Percentiles rank a stretch among this genome's conserved stretches.
Conservation (phyloP, 345 rosid species). For the Citrus sp. region DNA sequence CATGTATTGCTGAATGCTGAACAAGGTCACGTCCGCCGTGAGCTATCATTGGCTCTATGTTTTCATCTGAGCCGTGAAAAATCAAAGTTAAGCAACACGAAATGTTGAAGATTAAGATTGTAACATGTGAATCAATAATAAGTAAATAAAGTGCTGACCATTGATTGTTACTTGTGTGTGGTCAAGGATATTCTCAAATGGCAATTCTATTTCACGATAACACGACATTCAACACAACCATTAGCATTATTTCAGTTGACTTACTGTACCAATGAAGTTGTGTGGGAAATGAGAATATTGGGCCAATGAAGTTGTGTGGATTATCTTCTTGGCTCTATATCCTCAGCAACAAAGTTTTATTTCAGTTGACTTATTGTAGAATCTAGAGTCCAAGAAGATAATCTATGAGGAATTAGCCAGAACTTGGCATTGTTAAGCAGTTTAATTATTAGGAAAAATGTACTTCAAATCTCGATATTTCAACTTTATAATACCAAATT, state of each 20-base stretch:
- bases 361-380: conserved; percentile 41
- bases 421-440: conserved; percentile 83
- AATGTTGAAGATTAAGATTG: neutral
- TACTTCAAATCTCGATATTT: conserved; percentile 93
- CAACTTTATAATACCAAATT: conserved; percentile 47
- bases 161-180: conserved; percentile 74
- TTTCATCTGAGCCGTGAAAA: conserved; percentile 42
- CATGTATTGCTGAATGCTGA: conserved; percentile 80
- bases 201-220: conserved; percentile 76
- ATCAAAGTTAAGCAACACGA: neutral
- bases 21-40: conserved; percentile 55
- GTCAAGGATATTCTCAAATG: conserved; percentile 85
- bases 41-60: conserved; percentile 60
- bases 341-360: too few species aligned
- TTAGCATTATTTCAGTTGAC: neutral
- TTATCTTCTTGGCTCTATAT: too few species aligned
- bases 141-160: conserved; percentile 24
- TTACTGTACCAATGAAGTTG: neutral
- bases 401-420: conserved; percentile 96
- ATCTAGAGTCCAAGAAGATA: conserved; percentile 88
- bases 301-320: conserved; percentile 20
- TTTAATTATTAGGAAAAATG: conserved; percentile 76
- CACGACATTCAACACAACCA: conserved; percentile 39
- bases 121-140: neutral
- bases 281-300: conserved; percentile 31